phyloP scores from a whole-genome alignment of 208 protist species.

The Entamoeba dispar region DNA sequence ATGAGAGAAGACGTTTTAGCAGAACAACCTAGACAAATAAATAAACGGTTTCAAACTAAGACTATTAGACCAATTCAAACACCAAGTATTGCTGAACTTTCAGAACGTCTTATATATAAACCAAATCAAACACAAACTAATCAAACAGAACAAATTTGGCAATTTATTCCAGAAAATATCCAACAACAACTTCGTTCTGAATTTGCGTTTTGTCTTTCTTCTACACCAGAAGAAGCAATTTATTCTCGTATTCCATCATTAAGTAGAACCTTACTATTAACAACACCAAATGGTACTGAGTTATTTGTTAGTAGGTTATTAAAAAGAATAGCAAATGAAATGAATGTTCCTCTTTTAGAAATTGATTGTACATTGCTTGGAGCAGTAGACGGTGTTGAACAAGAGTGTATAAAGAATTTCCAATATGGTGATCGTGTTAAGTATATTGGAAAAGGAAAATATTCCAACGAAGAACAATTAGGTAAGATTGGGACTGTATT shows the following conservation, averaged over 20 bases:
- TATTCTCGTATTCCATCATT: not conserved
- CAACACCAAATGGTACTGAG: not conserved
- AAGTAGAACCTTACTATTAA: not conserved
- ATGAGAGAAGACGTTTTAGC: not conserved
- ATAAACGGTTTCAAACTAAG: not conserved
- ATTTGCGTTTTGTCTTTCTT: not conserved
- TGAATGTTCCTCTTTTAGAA: not conserved
- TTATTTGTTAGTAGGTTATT: not conserved
- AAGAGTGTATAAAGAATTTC: not conserved
- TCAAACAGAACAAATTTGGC: not conserved
- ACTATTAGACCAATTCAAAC: not conserved
- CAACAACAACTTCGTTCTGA: not conserved
- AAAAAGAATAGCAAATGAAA: not conserved
- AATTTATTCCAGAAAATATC: not conserved
- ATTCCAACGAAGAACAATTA: not conserved
- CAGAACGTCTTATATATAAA: not conserved
- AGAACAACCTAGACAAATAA: not conserved
- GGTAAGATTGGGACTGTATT: not conserved
- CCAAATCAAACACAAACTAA: not conserved
- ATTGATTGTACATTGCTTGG: not conserved
- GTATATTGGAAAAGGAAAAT: not conserved
- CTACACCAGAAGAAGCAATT: not conserved
- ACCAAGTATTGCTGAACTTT: not conserved
- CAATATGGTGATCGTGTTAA: not conserved
- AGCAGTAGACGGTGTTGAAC: not conserved